Percentiles rank a stretch among this genome's conserved stretches.
Evolutionary conservation across 805 yeast genomes (phyloP).

Genomic region (Kurtzmaniella cleridarum): DNA sequence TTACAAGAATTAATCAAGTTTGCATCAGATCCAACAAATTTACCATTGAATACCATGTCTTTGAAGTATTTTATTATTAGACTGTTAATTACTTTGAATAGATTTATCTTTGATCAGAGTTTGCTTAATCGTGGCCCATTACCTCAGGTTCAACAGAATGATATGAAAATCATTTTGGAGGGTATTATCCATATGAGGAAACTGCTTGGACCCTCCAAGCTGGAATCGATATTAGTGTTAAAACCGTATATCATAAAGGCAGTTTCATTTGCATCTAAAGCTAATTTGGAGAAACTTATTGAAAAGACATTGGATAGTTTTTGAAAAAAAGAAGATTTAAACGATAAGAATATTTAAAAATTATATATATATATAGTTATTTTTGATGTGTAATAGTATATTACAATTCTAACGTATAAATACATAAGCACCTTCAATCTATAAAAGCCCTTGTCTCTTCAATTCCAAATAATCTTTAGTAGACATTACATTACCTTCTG

Average conservation of each 20-base stretch:
- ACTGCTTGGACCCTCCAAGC: too few species aligned
- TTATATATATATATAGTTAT: background rate
- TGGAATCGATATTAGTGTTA: background rate
- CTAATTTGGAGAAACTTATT: constrained; percentile 4
- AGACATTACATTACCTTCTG: constrained; percentile 88
- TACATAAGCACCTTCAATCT: constrained; percentile 21
- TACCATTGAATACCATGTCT: constrained; percentile 17
- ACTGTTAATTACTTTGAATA: constrained; percentile 53
- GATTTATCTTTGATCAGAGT: constrained; percentile 58
- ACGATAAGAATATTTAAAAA: background rate
- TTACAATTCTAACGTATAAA: background rate
- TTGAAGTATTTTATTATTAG: constrained; percentile 47
- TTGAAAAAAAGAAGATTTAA: background rate
- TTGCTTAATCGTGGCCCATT: constrained; percentile 61
- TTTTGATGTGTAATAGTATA: too few species aligned
- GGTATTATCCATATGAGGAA: constrained; percentile 28
- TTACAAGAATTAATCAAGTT: constrained; percentile 47
- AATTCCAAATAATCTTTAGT: constrained; percentile 77
- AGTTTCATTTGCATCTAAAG: constrained; percentile 6
- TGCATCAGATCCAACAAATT: constrained; percentile 14
- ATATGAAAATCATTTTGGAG: constrained; percentile 42
- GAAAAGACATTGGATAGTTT: constrained; percentile 2
- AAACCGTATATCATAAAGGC: constrained; percentile 5
- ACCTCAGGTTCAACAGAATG: constrained; percentile 59
- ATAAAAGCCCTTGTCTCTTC: constrained; percentile 81